phyloP scores from a whole-genome alignment of 2,329 filamentous ascomycete species.

The Drechslera avenae region DNA sequence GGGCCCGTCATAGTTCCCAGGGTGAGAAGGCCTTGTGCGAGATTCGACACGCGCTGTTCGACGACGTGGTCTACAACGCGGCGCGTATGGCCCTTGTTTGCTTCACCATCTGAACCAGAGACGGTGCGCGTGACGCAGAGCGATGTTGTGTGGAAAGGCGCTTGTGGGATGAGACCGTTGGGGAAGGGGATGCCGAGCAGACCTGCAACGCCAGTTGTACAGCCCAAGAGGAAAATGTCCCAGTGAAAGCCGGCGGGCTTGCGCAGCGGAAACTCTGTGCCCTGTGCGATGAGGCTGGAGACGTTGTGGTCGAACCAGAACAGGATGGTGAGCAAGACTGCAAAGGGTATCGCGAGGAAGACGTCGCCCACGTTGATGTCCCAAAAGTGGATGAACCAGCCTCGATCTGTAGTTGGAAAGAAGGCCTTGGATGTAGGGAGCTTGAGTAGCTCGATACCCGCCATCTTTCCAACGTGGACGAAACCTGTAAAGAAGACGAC shows the following conservation, averaged over 20 bases:
- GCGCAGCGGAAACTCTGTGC: slow-evolving; percentile 60
- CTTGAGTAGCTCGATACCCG: slow-evolving; percentile 68
- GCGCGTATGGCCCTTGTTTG: slow-evolving; percentile 50
- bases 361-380: slow-evolving; percentile 72
- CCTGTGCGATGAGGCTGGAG: slow-evolving; percentile 62
- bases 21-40: slow-evolving; percentile 60
- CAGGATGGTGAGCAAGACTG: slow-evolving; percentile 77
- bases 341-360: slow-evolving; percentile 87
- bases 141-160: slow-evolving; percentile 63
- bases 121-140: slow-evolving; percentile 52
- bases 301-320: slow-evolving; percentile 90
- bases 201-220: slow-evolving; percentile 60
- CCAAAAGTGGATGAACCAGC: slow-evolving; percentile 85
- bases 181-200: slow-evolving; percentile 63
- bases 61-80: slow-evolving; percentile 56
- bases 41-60: slow-evolving; percentile 62
- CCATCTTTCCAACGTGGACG: slow-evolving; percentile 83
- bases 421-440: slow-evolving; percentile 80
- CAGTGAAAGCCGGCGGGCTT: slow-evolving; percentile 67
- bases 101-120: slow-evolving; percentile 49
- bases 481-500: slow-evolving; percentile 87
- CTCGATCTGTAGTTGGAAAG: slow-evolving; percentile 72
- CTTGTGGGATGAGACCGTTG: slow-evolving; percentile 65
- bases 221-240: slow-evolving; percentile 64
- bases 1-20: slow-evolving; percentile 64